phyloP scores from a whole-genome alignment of 2,329 filamentous ascomycete genomes.

The Fusarium sp. region DNA sequence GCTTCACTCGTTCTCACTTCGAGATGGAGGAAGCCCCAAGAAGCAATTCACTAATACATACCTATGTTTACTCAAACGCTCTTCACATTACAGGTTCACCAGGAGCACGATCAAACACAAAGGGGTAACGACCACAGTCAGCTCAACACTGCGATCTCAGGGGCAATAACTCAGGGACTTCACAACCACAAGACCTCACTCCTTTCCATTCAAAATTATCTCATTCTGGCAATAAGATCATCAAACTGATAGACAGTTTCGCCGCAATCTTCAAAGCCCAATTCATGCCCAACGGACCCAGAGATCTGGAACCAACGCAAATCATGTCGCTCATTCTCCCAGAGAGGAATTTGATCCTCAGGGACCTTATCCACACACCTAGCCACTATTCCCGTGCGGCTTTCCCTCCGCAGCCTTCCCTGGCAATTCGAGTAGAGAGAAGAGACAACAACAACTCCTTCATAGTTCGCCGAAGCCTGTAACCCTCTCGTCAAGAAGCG shows the following conservation, averaged over 20 bases:
- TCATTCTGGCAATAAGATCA: neutral
- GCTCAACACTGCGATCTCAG: constrained; percentile 7
- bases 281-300: constrained; percentile 41
- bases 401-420: neutral
- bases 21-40: constrained; percentile 11
- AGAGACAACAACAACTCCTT: constrained; percentile 32
- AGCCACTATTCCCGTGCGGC: constrained; percentile 17
- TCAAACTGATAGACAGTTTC: neutral
- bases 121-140: neutral
- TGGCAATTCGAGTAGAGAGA: constrained; percentile 1
- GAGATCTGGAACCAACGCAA: constrained; percentile 33
- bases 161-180: constrained; percentile 16
- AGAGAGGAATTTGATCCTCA: constrained; percentile 39
- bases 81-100: neutral
- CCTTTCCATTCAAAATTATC: neutral
- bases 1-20: constrained; percentile 8
- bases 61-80: constrained; percentile 17
- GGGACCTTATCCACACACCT: constrained; percentile 3
- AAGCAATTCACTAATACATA: constrained; percentile 37
- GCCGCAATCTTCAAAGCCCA: neutral
- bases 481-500: neutral
- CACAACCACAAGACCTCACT: neutral
- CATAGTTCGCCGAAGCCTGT: constrained; percentile 20
- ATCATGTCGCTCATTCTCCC: constrained; percentile 26
- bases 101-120: neutral